phyloP scores from a whole-genome alignment of 1,139 yeast species.

The Citeromyces siamensis region DNA sequence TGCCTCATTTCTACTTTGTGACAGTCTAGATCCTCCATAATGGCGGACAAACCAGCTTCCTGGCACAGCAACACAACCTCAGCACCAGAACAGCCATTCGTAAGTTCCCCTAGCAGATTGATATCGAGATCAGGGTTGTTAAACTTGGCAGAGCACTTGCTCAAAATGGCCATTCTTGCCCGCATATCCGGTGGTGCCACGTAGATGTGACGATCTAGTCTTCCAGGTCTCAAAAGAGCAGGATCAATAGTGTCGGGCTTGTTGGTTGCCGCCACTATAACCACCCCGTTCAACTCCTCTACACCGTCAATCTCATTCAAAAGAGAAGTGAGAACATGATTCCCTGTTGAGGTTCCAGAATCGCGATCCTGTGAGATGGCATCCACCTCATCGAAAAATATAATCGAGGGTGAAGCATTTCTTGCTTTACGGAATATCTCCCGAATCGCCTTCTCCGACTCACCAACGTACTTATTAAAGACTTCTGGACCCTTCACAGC shows the following conservation, averaged over 20 bases:
- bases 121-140: background rate
- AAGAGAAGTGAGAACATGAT: constrained; percentile 77
- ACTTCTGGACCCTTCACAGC: constrained; percentile 96
- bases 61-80: constrained; percentile 87
- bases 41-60: constrained; percentile 89
- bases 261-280: constrained; percentile 90
- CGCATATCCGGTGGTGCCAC: constrained; percentile 82
- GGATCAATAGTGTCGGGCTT: constrained; percentile 89
- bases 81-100: constrained; percentile 95
- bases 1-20: constrained; percentile 44
- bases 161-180: constrained; percentile 68
- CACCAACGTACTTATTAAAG: constrained; percentile 91
- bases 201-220: constrained; percentile 84
- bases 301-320: constrained; percentile 95
- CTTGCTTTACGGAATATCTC: constrained; percentile 88
- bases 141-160: constrained; percentile 16
- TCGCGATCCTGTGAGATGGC: constrained; percentile 73
- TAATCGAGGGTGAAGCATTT: constrained; percentile 85
- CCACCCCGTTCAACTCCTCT: constrained; percentile 86
- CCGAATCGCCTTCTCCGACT: constrained; percentile 78
- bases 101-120: constrained; percentile 34
- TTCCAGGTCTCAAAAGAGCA: constrained; percentile 86
- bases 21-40: constrained; percentile 61
- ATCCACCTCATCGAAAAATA: constrained; percentile 92
- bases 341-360: constrained; percentile 48